Conservation (phyloP, 352 stramenopile species). For the Pythium biforme region DNA sequence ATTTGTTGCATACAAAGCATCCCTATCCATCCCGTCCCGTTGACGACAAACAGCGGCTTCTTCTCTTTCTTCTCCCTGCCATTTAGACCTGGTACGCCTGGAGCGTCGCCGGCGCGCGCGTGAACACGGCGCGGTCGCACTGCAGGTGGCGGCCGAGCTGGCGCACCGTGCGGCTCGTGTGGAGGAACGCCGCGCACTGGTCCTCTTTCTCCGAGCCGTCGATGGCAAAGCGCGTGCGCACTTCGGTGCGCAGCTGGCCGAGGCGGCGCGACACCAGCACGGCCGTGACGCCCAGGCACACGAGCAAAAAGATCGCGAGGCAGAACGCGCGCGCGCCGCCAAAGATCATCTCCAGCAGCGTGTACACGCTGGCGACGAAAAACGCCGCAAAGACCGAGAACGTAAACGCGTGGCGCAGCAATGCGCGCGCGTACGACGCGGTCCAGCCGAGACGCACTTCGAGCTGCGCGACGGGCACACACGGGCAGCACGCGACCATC, state of each 20-base stretch:
- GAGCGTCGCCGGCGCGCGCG: conserved; percentile 20
- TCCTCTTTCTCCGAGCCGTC: conserved; percentile 22
- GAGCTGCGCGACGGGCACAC: conserved; percentile 22
- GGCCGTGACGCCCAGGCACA: conserved; percentile 7
- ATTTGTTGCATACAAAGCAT: no score
- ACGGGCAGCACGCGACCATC: conserved; percentile 26
- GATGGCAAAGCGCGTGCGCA: conserved; percentile 26
- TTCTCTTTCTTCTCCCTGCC: not conserved
- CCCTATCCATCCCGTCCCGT: no score
- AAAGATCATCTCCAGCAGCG: conserved; percentile 4
- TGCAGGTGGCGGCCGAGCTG: conserved; percentile 29
- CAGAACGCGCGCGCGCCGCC: conserved; percentile 8
- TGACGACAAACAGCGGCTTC: not conserved
- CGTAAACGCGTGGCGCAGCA: conserved; percentile 12
- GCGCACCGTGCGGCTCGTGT: conserved; percentile 25
- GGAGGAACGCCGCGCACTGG: conserved; percentile 19
- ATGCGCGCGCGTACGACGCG: conserved; percentile 12
- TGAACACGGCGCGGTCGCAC: conserved; percentile 26
- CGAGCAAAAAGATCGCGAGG: conserved; percentile 10
- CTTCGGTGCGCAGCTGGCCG: conserved; percentile 21
- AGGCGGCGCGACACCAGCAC: conserved; percentile 17
- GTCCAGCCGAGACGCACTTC: conserved; percentile 21
- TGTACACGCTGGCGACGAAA: conserved; percentile 14
- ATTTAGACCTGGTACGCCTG: conserved; percentile 28
- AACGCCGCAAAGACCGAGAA: conserved; percentile 14